Base-by-base conservation (phyloP, 768 basidiomycete species). In the Cystobasidium tubakii region DNA sequence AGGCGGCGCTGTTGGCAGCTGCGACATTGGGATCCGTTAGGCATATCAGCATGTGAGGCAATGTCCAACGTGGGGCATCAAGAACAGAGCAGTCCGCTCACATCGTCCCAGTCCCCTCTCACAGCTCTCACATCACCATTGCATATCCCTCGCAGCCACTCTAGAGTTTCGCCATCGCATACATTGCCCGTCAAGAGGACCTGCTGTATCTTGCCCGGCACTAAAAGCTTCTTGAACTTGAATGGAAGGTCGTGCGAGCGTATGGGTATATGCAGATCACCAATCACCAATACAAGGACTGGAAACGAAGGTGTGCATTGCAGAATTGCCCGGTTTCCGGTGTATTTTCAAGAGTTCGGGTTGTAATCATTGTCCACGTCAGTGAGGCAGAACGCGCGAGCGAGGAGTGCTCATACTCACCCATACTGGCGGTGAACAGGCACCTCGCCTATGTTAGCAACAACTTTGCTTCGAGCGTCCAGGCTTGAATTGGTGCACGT, bases 101-200 rank as follows among this genome's bases (percentile, higher is more conserved):
- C 92, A 84, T 97, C 94, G 80, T 99, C 96, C 78, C 91, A 96
- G 81, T 98, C 96, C 1, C 96, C 96, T 77, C 88, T 85, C 1
- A 94, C 95, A 53, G 92, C 89, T 76, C 90, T 86, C 7, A 98
- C 90, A 79, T 97, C 96, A 6, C 74, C 74, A 12, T 90, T 88
- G 21, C 91, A 89, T n/a, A 99, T 90, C 17, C 91, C 92, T 76
- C 91, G 85, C 27, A 99, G 85, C 83, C 96, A 98, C 77, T 97
- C 96, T 82, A 90, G 93, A 7, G 96, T 98, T 82, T 98, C 95
- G 79, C 89, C 88, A 83, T 99, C 96, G 81, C 92, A 94, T 27
- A 97, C 89, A 80, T 98, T 98, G 60, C 96, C 96, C 0, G 95
- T 98, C 81, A 92, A 96, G 29, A 98, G 84, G 74, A 98, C 96